A percentile compares a stretch with the other conserved stretches of the same genome.
phyloP scores from a whole-genome alignment of 1,284 basidiomycete genomes.

The Hymenochaete sp. region DNA sequence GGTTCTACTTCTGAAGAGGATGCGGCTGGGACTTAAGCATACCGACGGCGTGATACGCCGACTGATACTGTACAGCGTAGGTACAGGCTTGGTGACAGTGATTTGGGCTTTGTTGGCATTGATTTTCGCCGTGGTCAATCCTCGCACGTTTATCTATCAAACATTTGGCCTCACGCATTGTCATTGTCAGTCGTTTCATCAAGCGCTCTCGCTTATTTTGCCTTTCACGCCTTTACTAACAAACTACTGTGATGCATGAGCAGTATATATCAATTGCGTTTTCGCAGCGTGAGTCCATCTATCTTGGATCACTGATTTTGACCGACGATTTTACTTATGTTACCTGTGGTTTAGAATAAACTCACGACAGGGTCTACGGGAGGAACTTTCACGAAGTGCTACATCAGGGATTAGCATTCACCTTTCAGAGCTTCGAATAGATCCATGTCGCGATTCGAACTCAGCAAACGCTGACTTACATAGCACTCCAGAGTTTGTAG shows the following conservation, averaged over 20 bases:
- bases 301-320: too few species aligned
- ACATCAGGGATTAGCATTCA: too few species aligned
- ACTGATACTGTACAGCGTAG: slow-evolving; percentile 11
- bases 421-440: too few species aligned
- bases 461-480: too few species aligned
- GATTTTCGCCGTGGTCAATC: not conserved
- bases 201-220: not conserved
- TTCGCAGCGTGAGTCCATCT: not conserved
- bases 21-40: slow-evolving; percentile 1
- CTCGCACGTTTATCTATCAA: slow-evolving; percentile 7
- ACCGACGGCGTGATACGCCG: slow-evolving; percentile 10
- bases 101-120: not conserved
- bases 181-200: not conserved
- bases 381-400: too few species aligned
- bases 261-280: slow-evolving; percentile 8
- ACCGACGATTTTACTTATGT: too few species aligned
- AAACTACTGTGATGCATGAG: not conserved
- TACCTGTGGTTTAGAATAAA: too few species aligned
- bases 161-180: slow-evolving; percentile 1
- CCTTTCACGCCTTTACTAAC: too few species aligned
- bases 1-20: slow-evolving; percentile 3
- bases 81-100: slow-evolving; percentile 19
- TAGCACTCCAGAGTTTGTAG: too few species aligned
- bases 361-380: too few species aligned
- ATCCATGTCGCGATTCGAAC: too few species aligned